These are phyloP conservation scores for Aquanectria penicillioides DNA, from an alignment of 2,329 filamentous ascomycete species.

Conservation along the genomic window DNA sequence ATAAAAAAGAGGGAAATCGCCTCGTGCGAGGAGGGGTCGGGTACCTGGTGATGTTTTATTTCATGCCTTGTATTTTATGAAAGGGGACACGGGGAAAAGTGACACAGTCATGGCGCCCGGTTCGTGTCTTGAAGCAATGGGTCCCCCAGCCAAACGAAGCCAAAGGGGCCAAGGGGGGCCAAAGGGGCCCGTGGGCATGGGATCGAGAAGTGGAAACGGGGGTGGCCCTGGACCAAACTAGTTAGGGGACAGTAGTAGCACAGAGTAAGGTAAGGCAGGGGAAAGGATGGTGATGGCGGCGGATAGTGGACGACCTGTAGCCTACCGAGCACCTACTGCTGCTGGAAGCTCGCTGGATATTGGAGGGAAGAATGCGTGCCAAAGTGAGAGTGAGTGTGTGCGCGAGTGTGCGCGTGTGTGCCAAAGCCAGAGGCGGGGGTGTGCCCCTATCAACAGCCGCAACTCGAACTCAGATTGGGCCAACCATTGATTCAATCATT, in stretches of 20 bases:
- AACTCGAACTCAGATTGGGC: constrained; percentile 15
- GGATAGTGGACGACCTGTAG: not conserved
- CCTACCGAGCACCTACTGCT: too few species aligned
- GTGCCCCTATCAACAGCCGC: constrained; percentile 29
- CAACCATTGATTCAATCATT: constrained; percentile 14
- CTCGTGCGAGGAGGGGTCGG: constrained; percentile 41
- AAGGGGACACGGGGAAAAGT: constrained; percentile 45
- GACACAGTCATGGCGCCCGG: constrained; percentile 43
- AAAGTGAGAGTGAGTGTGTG: not conserved
- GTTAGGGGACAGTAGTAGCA: constrained; percentile 16
- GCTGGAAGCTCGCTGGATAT: not conserved
- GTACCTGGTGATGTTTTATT: constrained; percentile 45
- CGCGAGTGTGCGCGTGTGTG: too few species aligned
- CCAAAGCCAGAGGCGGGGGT: constrained; percentile 20
- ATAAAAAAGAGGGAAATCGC: too few species aligned
- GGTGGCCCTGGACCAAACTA: constrained; percentile 29
- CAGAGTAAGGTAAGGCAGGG: constrained; percentile 8
- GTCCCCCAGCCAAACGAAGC: constrained; percentile 36
- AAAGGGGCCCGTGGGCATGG: constrained; percentile 28
- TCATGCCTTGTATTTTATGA: constrained; percentile 45
- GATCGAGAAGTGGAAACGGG: constrained; percentile 36
- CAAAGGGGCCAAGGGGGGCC: constrained; percentile 40
- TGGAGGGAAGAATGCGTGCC: not conserved
- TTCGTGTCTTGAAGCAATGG: constrained; percentile 46
- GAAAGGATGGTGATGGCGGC: constrained; percentile 6